Base-by-base conservation (phyloP, 495 filamentous ascomycete species). In the Tricharina praecox region DNA sequence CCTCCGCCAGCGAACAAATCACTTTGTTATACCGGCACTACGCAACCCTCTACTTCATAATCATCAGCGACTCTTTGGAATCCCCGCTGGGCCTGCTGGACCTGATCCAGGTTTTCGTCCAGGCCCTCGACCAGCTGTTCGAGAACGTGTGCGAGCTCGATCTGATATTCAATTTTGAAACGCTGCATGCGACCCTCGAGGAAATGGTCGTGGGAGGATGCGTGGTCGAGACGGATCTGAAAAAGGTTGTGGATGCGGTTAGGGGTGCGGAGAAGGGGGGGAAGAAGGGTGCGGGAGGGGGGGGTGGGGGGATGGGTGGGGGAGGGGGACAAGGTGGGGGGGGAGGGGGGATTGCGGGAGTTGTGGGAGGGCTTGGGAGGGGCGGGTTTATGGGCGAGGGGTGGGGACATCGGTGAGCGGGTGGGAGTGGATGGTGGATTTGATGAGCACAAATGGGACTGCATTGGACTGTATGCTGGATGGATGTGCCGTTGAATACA, bases 131-230 rank as follows among this genome's bases (percentile, higher is more conserved):
- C 63, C 74, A 84, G 47, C 70, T 97, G 45, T 96, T 96, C 61
- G 88, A 95, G 68, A 94, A 96, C 56, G 90, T 97, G 20, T 97
- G 90, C 69, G 90, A 97, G 65, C 68, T 97, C 40, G 90, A 97
- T 62, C 71, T 97, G 46, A 97, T 96, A 64, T 97, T 96, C 68
- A 94, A 94, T 54, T 97, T 93, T 62, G 90, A 97, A 72, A 87
- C 85, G 23, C 73, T 96, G 62, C 90, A 97, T 67, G 82, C 90
- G 3, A 75, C 81, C 20, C 68, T 97, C 19, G 75, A 76, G 53
- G 90, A 97, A 73, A 92, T 97, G 83, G 78, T 97, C 45, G 81
- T 95, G 3, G 90, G 92, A 10, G 90, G 90, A 1, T 85, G 95
- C 33, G 92, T 96, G 23, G 77, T 96, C 21, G 90, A 97, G 67